Evolutionary conservation across 1,284 basidiomycete species (phyloP).

Genomic region (Peniophora sp.): DNA sequence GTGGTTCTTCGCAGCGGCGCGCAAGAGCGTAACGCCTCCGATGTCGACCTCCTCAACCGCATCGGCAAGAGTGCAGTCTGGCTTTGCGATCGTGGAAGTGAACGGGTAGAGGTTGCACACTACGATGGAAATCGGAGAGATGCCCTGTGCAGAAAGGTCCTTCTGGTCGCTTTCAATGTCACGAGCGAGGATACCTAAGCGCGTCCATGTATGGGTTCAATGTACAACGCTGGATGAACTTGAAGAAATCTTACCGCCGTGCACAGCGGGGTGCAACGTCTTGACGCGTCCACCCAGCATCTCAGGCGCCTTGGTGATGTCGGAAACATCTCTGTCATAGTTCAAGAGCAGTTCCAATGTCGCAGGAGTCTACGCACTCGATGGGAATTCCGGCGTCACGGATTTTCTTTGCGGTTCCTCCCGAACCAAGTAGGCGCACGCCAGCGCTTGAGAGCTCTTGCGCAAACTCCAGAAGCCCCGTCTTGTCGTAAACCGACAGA

Average conservation of each 20-base stretch:
- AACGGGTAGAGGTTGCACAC: constrained; percentile 99
- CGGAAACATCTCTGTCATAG: constrained; percentile 81
- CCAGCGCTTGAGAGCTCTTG: constrained; percentile 75
- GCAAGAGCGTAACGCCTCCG: constrained; percentile 95
- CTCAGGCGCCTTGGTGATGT: constrained; percentile 98
- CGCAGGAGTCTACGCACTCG: constrained; percentile 50
- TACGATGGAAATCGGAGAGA: constrained; percentile 88
- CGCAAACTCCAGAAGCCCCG: constrained; percentile 85
- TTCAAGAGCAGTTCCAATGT: not conserved
- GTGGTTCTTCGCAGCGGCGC: constrained; percentile 99
- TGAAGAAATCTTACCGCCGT: constrained; percentile 67
- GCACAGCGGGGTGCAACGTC: constrained; percentile 98
- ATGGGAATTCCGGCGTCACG: constrained; percentile 90
- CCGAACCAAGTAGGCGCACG: constrained; percentile 88
- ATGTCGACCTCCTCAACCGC: constrained; percentile 99
- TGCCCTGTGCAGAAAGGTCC: constrained; percentile 76
- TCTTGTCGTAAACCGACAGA: constrained; percentile 97
- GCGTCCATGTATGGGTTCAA: not conserved
- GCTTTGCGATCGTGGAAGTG: constrained; percentile 82
- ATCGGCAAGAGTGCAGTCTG: constrained; percentile 83
- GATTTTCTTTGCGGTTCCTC: constrained; percentile 97
- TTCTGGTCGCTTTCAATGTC: constrained; percentile 80
- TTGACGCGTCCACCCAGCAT: constrained; percentile 99
- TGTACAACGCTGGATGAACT: not conserved
- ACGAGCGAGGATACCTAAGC: constrained; percentile 80